Evolutionary conservation across 768 basidiomycete species (phyloP), one percentile per base, ranked within the genome.

Genomic region (Xerocomellus amylosporus): DNA sequence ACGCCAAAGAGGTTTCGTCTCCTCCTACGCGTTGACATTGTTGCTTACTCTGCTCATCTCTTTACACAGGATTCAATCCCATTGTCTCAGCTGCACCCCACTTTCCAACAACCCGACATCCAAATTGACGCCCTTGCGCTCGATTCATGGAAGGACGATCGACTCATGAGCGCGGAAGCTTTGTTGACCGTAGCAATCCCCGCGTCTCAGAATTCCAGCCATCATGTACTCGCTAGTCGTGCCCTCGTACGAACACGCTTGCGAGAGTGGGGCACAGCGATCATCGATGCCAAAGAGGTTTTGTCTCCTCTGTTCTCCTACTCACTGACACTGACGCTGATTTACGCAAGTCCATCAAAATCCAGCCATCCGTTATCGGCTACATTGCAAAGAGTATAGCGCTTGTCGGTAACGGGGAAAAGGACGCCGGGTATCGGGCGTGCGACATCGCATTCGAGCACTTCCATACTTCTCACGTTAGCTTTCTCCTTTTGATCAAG

Each of bases 371-470:
- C 9, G 17, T 39, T 4, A 39, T 39, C 10, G 38, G 38, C 10
- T 12, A 39, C 5, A 39, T 39, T 19, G 38, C 38, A 39, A 38
- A n/a, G 37, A 38, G 37, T n/a, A 14, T 38, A n/a, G 37, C 37
- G 4, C 37, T 38, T 38, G 37, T 38, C 7, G 37, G 37, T 6
- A 38, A 38, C 4, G 37, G 37, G 9, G 17, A n/a, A 38, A 38
- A 4, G 37, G 6, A 17, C 37, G n/a, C 14, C 7, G 37, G 17
- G n/a, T 38, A 17, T 38, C 37, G 37, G 4, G n/a, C 28, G 1
- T 58, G 36, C 12, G 56, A 58, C 48, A 41, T 54, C 6, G 58
- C 46, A 1, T 38, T 38, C 8, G 17, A 37, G 37, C n/a, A 8
- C 8, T 38, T 38, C 37, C 37, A 40, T 43, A 22, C 41, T n/a